Percentiles rank a stretch among this genome's conserved stretches.
phyloP scores from a whole-genome alignment of 805 yeast genomes.

The Zygoascus flipseniorum region DNA sequence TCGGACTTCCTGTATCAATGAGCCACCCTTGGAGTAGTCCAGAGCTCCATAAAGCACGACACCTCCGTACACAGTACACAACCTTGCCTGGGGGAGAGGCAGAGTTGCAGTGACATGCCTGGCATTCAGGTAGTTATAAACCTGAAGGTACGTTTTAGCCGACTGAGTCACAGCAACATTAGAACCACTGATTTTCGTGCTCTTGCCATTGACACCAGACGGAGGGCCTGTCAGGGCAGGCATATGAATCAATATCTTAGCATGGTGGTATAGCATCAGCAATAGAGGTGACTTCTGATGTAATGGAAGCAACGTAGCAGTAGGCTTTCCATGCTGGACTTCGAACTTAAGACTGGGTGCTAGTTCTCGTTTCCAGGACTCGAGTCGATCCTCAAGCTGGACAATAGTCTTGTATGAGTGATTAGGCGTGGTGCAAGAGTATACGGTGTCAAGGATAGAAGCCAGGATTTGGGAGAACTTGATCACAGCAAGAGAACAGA shows the following conservation, averaged over 20 bases:
- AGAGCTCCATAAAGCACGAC: conserved; percentile 46
- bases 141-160: conserved; percentile 25
- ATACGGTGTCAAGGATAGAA: conserved; percentile 51
- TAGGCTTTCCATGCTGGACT: conserved; percentile 29
- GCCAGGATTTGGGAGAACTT: conserved; percentile 62
- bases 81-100: conserved; percentile 22
- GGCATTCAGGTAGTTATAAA: conserved; percentile 21
- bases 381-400: conserved; percentile 55
- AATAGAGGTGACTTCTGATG: conserved; percentile 35
- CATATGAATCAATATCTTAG: conserved; percentile 54
- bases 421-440: conserved; percentile 14
- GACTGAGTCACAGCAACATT: conserved; percentile 26
- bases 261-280: conserved; percentile 50
- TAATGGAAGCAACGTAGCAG: conserved; percentile 18
- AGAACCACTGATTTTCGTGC: conserved; percentile 18
- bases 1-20: conserved; percentile 63
- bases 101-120: conserved; percentile 22
- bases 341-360: conserved; percentile 56
- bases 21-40: conserved; percentile 78
- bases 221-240: conserved; percentile 33
- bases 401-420: conserved; percentile 20
- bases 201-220: conserved; percentile 11
- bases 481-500: conserved; percentile 13
- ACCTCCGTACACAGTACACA: conserved; percentile 18
- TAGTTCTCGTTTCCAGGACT: conserved; percentile 68